Evolutionary conservation across 2,329 filamentous ascomycete genomes (phyloP), one percentile per base, ranked within the genome.

Genomic region (Ceratocystis variospora): DNA sequence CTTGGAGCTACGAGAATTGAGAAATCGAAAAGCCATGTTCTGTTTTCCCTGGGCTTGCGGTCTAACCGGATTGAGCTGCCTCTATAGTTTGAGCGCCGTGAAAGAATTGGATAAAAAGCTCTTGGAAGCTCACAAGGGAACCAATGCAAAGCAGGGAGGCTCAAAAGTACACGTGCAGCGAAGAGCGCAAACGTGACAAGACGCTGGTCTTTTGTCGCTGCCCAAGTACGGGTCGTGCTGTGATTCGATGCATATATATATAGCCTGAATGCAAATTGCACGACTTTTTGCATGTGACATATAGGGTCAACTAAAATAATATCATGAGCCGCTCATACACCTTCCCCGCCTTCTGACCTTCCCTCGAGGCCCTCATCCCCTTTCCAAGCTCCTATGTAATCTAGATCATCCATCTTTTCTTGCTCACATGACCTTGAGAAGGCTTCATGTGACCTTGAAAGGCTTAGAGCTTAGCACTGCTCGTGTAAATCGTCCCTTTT

Each of bases 341-440:
- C 25, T 63, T 33, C 61, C 44, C 44, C 44, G 28, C 25, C 50
- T 63, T 50, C 17, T 53, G 48, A 10, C 22, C 25, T 10, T 48
- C 45, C 8, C 7, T 50, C 28, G 5, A 17, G 28, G 5, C 25
- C 19, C 22, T 19, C 46, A 44, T n/a, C 46, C 41, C 41, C 61
- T 31, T 48, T 48, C 12, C 17, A 46, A 19, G 41, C 5, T 33
- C 17, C 33, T 4, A 48, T 33, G 22, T 19, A 44, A 22, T 45
- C 19, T 45, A 63, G 46, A 63, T 33, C 17, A 33, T 19, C 50
- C 25, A 48, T 63, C 25, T 63, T 41, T 63, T 44, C 41, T 6
- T 46, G 61, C 41, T 50, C 61, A 63, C 61, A 63, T 63, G 61
- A 63, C 61, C 61, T 63, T 28, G 50, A 33, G 12, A 31, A 48